Evolutionary conservation across 805 yeast species (phyloP), one percentile per base, ranked within the genome.

Genomic region (Ogataea trehaloabstinens): DNA sequence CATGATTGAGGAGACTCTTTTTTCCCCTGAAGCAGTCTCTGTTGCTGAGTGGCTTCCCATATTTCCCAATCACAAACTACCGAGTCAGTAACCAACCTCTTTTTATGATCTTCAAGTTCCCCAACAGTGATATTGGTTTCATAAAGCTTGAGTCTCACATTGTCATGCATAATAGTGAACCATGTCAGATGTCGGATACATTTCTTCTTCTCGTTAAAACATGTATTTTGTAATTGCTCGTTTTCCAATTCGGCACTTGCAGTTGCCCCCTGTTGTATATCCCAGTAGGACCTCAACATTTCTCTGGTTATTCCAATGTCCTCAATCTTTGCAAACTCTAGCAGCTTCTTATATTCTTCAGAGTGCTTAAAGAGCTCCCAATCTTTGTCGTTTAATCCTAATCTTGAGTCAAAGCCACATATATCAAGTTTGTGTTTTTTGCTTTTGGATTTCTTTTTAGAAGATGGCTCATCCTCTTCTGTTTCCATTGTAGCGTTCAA

Each of bases 201-300:
- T 47, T 76, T 79, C 38, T 71, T 66, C 43, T 72, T 73, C 34
- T 80, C 85, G 7, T 63, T 55, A 5, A 78, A 52, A 49, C 87
- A 81, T 1, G 74, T 35, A 6, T 41, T 42, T 42, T 53, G 48
- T 37, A 51, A 41, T 6, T 33, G 31, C 13, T 32, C 22, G 4
- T 49, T 55, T 10, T 36, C 44, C 4, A 48, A 53, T 11, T 41
- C 53, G 2, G 31, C 36, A 6, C 24, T 32, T 19, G 37, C 19
- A 8, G 7, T 17, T 7, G 10, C 19, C 22, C 22, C 12, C 12
- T 30, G 8, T 18, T 17, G 17, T 6, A 11, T 7, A 18, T 30
- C 33, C 22, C 22, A 17, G 12, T 6, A 11, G 18, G 51, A 35
- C 15, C 35, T 42, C 7, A 48, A 28, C 11, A 39, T 30, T 1